These are phyloP conservation scores for Sarcomyxa edulis DNA, from an alignment of 768 basidiomycete genomes.

Conservation along the genomic window DNA sequence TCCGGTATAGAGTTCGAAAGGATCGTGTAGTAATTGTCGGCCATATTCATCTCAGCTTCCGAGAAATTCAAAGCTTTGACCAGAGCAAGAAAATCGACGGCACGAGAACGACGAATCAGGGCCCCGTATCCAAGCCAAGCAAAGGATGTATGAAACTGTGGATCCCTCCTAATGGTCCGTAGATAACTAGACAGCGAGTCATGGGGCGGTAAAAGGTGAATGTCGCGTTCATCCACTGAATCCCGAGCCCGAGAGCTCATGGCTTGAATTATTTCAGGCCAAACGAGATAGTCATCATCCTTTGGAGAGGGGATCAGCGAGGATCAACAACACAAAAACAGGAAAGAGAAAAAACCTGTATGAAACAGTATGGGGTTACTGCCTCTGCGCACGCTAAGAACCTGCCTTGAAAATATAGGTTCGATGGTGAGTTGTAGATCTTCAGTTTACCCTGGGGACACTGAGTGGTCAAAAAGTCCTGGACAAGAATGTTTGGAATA, in stretches of 20 bases:
- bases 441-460: constrained; percentile 40
- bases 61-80: constrained; percentile 37
- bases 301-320: constrained; percentile 16
- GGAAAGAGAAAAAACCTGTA: constrained; percentile 38
- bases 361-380: constrained; percentile 51
- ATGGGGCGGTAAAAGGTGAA: constrained; percentile 56
- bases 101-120: constrained; percentile 39
- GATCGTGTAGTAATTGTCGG: constrained; percentile 66
- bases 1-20: constrained; percentile 51
- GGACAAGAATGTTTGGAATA: background rate
- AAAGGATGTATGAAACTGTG: constrained; percentile 46
- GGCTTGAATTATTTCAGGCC: constrained; percentile 48
- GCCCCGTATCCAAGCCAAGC: constrained; percentile 67
- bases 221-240: constrained; percentile 18
- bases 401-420: constrained; percentile 58
- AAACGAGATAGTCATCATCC: constrained; percentile 68
- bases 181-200: constrained; percentile 54
- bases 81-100: constrained; percentile 43
- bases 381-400: constrained; percentile 51
- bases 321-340: constrained; percentile 1
- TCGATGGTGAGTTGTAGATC: constrained; percentile 53
- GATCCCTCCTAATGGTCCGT: constrained; percentile 31
- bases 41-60: constrained; percentile 52
- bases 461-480: constrained; percentile 36
- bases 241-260: constrained; percentile 37